These are phyloP conservation scores for Ilex paraguariensis DNA, from an alignment of 305 asterid species.

Conservation along the genomic window DNA sequence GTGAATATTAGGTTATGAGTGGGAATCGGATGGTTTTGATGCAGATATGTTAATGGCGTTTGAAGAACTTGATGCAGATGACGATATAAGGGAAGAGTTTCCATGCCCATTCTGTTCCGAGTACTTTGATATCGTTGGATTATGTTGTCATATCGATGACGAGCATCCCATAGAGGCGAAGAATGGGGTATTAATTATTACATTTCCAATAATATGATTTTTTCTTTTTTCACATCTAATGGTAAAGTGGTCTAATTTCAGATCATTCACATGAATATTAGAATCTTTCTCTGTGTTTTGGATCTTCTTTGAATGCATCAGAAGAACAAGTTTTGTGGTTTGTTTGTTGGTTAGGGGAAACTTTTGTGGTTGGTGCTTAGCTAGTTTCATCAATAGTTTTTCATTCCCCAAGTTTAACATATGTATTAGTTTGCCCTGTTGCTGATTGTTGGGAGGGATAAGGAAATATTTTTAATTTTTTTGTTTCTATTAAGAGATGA, in stretches of 20 bases:
- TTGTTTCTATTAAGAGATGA: no score
- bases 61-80: slow-evolving; percentile 71
- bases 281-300: background rate
- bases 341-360: no score
- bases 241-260: background rate
- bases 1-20: slow-evolving; percentile 35
- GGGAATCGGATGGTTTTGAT: slow-evolving; percentile 62
- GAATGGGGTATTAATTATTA: slow-evolving; percentile 50
- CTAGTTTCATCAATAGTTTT: no score
- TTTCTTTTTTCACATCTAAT: background rate
- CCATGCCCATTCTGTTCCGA: slow-evolving; percentile 85
- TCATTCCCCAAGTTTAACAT: no score
- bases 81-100: slow-evolving; percentile 70
- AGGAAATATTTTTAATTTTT: no score
- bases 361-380: no score
- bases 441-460: no score
- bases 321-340: background rate
- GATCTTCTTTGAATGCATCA: background rate
- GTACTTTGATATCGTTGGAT: slow-evolving; percentile 77
- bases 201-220: background rate
- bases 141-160: slow-evolving; percentile 97
- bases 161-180: slow-evolving; percentile 89
- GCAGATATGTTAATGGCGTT: slow-evolving; percentile 88
- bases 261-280: background rate
- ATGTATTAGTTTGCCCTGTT: no score